Evolutionary conservation across 2,329 filamentous ascomycete genomes (phyloP).

Genomic region (Lecanosticta acicola): DNA sequence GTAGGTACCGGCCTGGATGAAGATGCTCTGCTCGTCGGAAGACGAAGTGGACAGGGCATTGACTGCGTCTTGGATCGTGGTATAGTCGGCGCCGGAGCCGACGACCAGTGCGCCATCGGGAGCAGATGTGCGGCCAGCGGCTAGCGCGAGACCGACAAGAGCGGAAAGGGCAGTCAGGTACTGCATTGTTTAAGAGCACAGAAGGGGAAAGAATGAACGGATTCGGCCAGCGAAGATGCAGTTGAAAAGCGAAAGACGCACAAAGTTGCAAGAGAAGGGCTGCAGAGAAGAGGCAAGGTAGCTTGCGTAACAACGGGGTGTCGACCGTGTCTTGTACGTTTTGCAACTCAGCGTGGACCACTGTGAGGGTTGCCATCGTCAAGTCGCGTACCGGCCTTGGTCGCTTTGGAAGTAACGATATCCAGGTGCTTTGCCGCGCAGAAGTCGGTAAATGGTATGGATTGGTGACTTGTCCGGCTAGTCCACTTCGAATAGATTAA

Average conservation of each 20-base stretch:
- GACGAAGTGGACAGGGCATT: constrained; percentile 51
- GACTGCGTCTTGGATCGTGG: constrained; percentile 53
- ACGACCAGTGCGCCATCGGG: constrained; percentile 38
- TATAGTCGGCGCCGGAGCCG: constrained; percentile 37
- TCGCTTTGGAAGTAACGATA: too few relatives aligned
- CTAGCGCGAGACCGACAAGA: neutral
- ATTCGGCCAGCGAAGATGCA: neutral
- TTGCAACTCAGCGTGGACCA: too few relatives aligned
- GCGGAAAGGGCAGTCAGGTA: neutral
- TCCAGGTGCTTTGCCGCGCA: too few relatives aligned
- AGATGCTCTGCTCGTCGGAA: constrained; percentile 53
- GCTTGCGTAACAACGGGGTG: too few relatives aligned
- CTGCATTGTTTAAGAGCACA: neutral
- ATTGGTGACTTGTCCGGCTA: too few relatives aligned
- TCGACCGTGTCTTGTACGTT: too few relatives aligned
- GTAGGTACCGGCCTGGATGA: constrained; percentile 58
- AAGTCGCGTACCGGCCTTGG: too few relatives aligned
- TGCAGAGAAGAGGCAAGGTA: too few relatives aligned
- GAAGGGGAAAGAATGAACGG: neutral
- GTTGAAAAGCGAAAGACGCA: neutral
- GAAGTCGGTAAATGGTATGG: too few relatives aligned
- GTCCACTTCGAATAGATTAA: too few relatives aligned
- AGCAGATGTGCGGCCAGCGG: constrained; percentile 1
- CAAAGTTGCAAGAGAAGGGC: too few relatives aligned
- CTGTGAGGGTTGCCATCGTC: too few relatives aligned